phyloP scores from a whole-genome alignment of 2,329 filamentous ascomycete species.

The Colletotrichum horii region DNA sequence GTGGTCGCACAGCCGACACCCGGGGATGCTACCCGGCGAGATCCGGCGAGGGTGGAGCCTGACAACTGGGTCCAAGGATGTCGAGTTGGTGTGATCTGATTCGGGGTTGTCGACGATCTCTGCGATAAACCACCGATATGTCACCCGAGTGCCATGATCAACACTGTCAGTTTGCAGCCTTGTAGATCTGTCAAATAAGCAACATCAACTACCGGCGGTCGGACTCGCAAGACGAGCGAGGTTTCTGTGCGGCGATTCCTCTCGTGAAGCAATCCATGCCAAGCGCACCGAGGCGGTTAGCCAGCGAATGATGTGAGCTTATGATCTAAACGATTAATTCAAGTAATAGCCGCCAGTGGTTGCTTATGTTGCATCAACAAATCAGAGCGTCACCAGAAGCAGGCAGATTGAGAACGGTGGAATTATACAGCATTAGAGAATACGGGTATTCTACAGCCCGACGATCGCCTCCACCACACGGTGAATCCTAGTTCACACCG shows the following conservation, averaged over 20 bases:
- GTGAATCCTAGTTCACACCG: constrained; percentile 19
- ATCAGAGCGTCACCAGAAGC: neutral
- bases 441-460: constrained; percentile 27
- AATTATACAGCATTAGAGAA: constrained; percentile 45
- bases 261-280: neutral
- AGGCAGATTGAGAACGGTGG: constrained; percentile 3
- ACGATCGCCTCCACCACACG: constrained; percentile 17
- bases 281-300: neutral
- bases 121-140: neutral
- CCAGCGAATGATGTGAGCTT: neutral
- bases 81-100: neutral
- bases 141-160: neutral
- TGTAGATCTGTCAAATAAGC: neutral
- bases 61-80: neutral
- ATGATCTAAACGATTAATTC: neutral
- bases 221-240: neutral
- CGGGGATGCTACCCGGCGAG: constrained; percentile 1
- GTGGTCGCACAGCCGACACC: constrained; percentile 1
- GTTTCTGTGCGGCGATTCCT: neutral
- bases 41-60: neutral
- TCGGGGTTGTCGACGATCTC: neutral
- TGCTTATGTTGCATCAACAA: neutral
- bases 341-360: neutral
- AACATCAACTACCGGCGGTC: neutral
- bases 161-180: neutral